Evolutionary conservation across 2,329 filamentous ascomycete genomes (phyloP).

Genomic region (Ascomycota sp.): DNA sequence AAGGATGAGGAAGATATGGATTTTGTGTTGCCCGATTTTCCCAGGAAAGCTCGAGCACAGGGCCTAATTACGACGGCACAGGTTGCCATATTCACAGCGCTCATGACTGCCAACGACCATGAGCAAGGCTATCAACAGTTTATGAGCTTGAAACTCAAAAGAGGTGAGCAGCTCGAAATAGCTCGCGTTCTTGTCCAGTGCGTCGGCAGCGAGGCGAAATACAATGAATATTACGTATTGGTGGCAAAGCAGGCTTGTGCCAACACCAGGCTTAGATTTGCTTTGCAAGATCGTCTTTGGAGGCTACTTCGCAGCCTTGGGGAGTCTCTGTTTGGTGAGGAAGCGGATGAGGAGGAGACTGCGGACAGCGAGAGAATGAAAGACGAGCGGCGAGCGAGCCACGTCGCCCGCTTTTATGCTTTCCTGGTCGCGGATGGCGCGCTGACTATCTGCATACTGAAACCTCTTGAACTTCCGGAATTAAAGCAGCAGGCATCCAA

Average conservation of each 20-base stretch:
- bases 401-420: constrained; percentile 34
- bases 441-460: constrained; percentile 29
- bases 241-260: constrained; percentile 61
- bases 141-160: constrained; percentile 66
- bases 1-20: constrained; percentile 27
- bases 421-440: constrained; percentile 25
- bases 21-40: constrained; percentile 42
- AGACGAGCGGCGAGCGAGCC: constrained; percentile 30
- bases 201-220: constrained; percentile 58
- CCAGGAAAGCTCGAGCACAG: constrained; percentile 54
- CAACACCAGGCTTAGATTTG: constrained; percentile 57
- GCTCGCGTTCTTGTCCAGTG: constrained; percentile 77
- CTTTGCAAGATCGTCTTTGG: constrained; percentile 76
- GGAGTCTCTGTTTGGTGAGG: constrained; percentile 53
- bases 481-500: constrained; percentile 54
- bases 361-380: constrained; percentile 23
- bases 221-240: constrained; percentile 87
- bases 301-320: constrained; percentile 69
- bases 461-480: constrained; percentile 60
- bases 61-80: constrained; percentile 76
- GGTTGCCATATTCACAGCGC: constrained; percentile 77
- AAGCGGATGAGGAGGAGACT: constrained; percentile 33
- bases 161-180: constrained; percentile 72
- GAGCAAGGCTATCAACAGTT: constrained; percentile 68
- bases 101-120: constrained; percentile 69